Base-by-base conservation (phyloP, 1,284 basidiomycete species). In the Ustilago cynodontis region DNA sequence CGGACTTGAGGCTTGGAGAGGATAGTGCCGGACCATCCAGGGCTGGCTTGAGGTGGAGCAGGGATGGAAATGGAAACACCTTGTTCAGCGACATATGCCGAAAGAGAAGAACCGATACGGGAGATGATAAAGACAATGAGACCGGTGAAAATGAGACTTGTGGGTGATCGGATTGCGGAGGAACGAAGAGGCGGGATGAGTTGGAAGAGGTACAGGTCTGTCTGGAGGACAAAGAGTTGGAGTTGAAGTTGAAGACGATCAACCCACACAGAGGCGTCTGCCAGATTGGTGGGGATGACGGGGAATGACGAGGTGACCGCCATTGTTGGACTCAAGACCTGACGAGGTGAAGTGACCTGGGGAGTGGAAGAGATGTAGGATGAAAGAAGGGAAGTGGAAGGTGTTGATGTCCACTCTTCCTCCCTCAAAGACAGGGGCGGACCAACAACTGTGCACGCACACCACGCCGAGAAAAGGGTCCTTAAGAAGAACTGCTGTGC, bases 11-110 rank as follows among this genome's bases (percentile, higher is more conserved):
- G 79, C 1, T 54, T 52, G 14, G 60, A 33, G 14, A 82, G 72
- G 18, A 80, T 31, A 5, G 29, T 24, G 13, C 71, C 67, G 14
- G 71, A 57, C 82, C 82, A 84, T 3, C 77, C 82, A 2, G 74
- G 59, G 2, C 13, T 50, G 2, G 76, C 80, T 52, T 72, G 65
- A 8, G 55, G 33, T n/a, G 82, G 81, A 9, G 62, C 26, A n/a
- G 67, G 59, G 24, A 76, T 49, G 28, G 65, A 58, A 22, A 80
- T 45, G 3, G 50, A 58, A 2, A 69, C 65, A 13, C 65, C 74
- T 22, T 58, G 69, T 43, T 77, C 74, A 11, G 58, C 62, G 26
- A 57, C 14, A 18, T 57, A 59, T 9, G 61, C 45, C 2, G 39
- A 43, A 47, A 68, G 20, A 13, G 37, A 10, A 7, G 65, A 55